Base-by-base conservation (phyloP, 129 eudicot genomes). In the Deinandra increscens region DNA sequence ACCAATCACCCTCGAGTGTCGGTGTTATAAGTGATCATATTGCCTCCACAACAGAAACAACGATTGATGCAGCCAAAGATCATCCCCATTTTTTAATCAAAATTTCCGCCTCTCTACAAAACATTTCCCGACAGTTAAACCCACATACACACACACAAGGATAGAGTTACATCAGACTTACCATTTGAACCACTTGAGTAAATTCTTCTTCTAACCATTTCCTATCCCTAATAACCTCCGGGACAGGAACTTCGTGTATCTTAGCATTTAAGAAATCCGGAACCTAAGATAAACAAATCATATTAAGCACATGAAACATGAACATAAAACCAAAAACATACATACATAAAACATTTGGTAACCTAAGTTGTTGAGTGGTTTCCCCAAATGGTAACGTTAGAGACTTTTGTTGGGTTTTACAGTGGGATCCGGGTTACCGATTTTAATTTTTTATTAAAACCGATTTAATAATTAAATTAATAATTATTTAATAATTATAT, bases 351-450 rank as follows among this genome's bases (percentile, higher is more conserved):
- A 48, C 36, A 13, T 38, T 20, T 45, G 2, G 69, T 20, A 17
- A 89, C 97, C 95, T 93, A 97, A 80, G 99, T 93, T 26, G 97
- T 93, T 0, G 99, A 93, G 88, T 93, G 99, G 80, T 93, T 93
- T 44, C 99, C 99, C 99, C 99, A 93, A 72, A 93, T 93, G 60
- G 99, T 93, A 81, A 93, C 82, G 34, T 93, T 93, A 14, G 99
- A 93, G 8, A 93, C 97, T 78, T 87, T 83, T n/a, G n/a, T n/a
- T n/a, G n/a, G n/a, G n/a, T n/a, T n/a, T n/a, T n/a, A n/a, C n/a
- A n/a, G n/a, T n/a, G n/a, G n/a, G n/a, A n/a, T n/a, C n/a, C n/a
- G n/a, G n/a, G n/a, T n/a, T n/a, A n/a, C n/a, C n/a, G n/a, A n/a
- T n/a, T n/a, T n/a, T n/a, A n/a, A n/a, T n/a, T n/a, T n/a, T n/a